Percentiles rank a stretch among this genome's conserved stretches.
phyloP scores from a whole-genome alignment of 176 grass and related monocot genomes.

The Chloris gayana region DNA sequence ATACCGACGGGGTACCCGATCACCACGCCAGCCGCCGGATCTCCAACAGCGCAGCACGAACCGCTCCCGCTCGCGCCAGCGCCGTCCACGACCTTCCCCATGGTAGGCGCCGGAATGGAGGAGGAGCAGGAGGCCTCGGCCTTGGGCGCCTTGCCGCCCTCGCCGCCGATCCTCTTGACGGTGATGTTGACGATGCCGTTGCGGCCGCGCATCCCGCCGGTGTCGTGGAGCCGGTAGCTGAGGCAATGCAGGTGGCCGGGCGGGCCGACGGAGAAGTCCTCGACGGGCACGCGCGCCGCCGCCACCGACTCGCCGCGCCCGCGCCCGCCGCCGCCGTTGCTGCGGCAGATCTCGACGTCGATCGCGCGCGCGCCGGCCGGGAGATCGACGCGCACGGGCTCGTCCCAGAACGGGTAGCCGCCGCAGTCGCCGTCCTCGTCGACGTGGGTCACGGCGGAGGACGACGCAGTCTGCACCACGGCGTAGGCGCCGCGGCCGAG shows the following conservation, averaged over 20 bases:
- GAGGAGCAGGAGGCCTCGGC: too few species aligned
- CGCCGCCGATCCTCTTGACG: slow-evolving; percentile 45
- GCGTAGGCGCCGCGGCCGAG: slow-evolving; percentile 32
- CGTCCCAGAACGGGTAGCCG: slow-evolving; percentile 58
- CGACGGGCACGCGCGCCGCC: slow-evolving; percentile 39
- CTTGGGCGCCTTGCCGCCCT: neutral
- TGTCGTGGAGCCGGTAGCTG: slow-evolving; percentile 54
- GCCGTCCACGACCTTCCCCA: neutral
- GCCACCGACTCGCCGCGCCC: slow-evolving; percentile 33
- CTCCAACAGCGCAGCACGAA: neutral
- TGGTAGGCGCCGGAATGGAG: neutral
- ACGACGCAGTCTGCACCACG: slow-evolving; percentile 18
- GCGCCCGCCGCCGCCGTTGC: neutral
- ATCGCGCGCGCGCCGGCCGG: slow-evolving; percentile 13
- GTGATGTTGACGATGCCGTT: slow-evolving; percentile 70
- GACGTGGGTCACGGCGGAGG: slow-evolving; percentile 14
- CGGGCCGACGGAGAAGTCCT: slow-evolving; percentile 55
- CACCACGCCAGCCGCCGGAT: neutral
- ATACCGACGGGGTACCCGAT: neutral
- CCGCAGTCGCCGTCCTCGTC: slow-evolving; percentile 38
- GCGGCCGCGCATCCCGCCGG: neutral
- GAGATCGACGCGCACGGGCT: slow-evolving; percentile 34
- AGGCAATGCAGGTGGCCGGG: slow-evolving; percentile 70
- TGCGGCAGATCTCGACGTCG: slow-evolving; percentile 45
- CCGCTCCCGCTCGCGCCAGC: neutral